Conservation (phyloP, 106 monocot genomes). For the Ottelia alismoides region DNA sequence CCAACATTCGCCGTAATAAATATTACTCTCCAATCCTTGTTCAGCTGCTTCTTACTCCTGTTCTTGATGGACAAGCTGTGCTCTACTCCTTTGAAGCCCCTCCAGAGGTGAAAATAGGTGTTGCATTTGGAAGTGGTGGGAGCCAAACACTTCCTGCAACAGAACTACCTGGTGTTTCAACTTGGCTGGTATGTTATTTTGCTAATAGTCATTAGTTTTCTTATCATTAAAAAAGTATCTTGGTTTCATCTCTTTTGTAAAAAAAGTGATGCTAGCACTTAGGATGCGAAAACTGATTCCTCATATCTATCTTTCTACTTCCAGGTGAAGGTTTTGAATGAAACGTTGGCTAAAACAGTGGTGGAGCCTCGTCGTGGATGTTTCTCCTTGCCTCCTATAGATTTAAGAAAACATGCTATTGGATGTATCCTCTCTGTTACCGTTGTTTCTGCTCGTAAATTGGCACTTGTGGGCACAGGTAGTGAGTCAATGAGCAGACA, state of each 20-base stretch:
- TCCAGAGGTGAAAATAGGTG: constrained; percentile 76
- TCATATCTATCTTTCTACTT: neutral
- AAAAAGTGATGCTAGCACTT: neutral
- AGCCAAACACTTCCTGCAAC: constrained; percentile 82
- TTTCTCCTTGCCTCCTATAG: constrained; percentile 59
- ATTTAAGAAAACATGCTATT: constrained; percentile 52
- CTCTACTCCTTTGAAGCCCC: constrained; percentile 90
- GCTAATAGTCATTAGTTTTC: neutral
- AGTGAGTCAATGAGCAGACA: constrained; percentile 18
- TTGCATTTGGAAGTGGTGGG: constrained; percentile 82
- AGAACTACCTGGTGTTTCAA: constrained; percentile 84
- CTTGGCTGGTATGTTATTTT: constrained; percentile 90
- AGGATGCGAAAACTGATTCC: neutral
- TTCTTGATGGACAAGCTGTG: constrained; percentile 91
- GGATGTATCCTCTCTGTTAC: constrained; percentile 65
- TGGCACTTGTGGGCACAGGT: constrained; percentile 19
- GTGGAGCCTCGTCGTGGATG: constrained; percentile 90
- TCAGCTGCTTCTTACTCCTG: constrained; percentile 73
- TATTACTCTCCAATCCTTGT: too few species aligned
- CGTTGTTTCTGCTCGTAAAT: constrained; percentile 58
- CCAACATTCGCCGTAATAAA: too few species aligned
- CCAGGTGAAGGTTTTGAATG: constrained; percentile 83
- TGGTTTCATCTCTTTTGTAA: neutral
- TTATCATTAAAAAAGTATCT: neutral
- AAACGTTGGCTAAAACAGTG: constrained; percentile 65